These are phyloP conservation scores for Diaporthe citriasiana DNA, from an alignment of 2,329 filamentous ascomycete species.

Conservation along the genomic window DNA sequence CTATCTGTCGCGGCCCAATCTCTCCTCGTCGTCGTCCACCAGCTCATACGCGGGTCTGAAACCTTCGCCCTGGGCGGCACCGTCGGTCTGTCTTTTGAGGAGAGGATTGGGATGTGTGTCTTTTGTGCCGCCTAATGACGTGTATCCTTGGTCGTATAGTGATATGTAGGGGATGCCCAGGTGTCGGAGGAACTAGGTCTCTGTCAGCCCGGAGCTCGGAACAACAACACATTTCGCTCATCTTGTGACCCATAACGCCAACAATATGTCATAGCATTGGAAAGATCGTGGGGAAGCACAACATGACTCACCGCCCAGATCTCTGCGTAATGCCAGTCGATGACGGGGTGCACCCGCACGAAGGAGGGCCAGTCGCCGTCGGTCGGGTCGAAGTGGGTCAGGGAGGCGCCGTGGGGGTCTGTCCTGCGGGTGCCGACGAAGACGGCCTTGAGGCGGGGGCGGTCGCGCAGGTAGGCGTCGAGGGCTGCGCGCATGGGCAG, in stretches of 20 bases:
- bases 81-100: conserved; percentile 61
- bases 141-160: conserved; percentile 77
- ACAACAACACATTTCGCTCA: background rate
- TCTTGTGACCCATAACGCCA: too few species aligned
- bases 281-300: background rate
- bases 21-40: conserved; percentile 81
- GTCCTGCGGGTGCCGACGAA: conserved; percentile 91
- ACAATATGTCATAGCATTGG: too few species aligned
- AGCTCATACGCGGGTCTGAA: conserved; percentile 85
- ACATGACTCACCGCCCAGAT: conserved; percentile 86
- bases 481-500: conserved; percentile 87
- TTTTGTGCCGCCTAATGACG: conserved; percentile 88
- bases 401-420: conserved; percentile 85
- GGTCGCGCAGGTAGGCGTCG: conserved; percentile 78
- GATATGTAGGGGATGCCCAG: conserved; percentile 86
- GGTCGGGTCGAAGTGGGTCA: conserved; percentile 89
- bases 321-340: conserved; percentile 97
- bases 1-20: conserved; percentile 77
- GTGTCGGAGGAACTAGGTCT: conserved; percentile 79
- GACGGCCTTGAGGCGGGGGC: conserved; percentile 78
- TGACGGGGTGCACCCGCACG: conserved; percentile 93
- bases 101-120: conserved; percentile 93
- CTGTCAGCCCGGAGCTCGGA: conserved; percentile 25
- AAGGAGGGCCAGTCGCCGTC: conserved; percentile 92
- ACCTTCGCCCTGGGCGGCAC: conserved; percentile 51